Percentiles rank a stretch among this genome's conserved stretches.
phyloP scores from a whole-genome alignment of 139 green algal genomes.

The Klebsormidium nitens region DNA sequence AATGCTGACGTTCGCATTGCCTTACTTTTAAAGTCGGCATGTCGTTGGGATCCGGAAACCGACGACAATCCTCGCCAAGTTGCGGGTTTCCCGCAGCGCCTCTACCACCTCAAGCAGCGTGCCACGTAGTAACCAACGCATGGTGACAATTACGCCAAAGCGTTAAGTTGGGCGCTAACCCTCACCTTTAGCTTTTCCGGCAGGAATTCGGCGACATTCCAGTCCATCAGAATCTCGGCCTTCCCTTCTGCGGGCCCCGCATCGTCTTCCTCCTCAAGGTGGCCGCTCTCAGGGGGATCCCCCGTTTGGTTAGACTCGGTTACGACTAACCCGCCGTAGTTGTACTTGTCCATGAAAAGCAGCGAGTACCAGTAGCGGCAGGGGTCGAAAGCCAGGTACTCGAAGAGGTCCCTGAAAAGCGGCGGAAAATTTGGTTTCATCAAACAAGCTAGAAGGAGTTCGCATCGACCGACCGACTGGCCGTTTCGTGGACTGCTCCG shows the following conservation, averaged over 20 bases:
- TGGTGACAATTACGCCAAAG: not conserved
- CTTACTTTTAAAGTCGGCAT: too few species aligned
- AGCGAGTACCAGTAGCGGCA: constrained; percentile 69
- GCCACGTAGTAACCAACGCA: not conserved
- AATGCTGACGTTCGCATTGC: too few species aligned
- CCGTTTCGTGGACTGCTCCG: too few species aligned
- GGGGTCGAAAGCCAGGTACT: constrained; percentile 65
- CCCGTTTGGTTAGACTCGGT: not conserved
- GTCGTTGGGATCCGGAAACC: too few species aligned
- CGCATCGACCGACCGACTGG: too few species aligned
- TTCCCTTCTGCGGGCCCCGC: constrained; percentile 1
- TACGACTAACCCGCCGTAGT: constrained; percentile 65
- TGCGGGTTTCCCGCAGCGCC: too few species aligned
- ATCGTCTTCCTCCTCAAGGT: constrained; percentile 4
- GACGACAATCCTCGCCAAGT: too few species aligned
- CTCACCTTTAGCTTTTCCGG: constrained; percentile 27
- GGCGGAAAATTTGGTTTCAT: too few species aligned
- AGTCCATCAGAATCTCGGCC: constrained; percentile 30
- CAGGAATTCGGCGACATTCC: constrained; percentile 47
- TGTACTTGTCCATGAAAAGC: constrained; percentile 73
- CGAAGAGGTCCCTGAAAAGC: constrained; percentile 30
- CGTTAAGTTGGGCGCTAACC: not conserved
- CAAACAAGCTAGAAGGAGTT: too few species aligned
- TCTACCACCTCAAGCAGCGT: too few species aligned
- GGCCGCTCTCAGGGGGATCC: not conserved